Evolutionary conservation across 2,329 filamentous ascomycete genomes (phyloP), one percentile per base, ranked within the genome.

Genomic region (Diaporthe batatas): DNA sequence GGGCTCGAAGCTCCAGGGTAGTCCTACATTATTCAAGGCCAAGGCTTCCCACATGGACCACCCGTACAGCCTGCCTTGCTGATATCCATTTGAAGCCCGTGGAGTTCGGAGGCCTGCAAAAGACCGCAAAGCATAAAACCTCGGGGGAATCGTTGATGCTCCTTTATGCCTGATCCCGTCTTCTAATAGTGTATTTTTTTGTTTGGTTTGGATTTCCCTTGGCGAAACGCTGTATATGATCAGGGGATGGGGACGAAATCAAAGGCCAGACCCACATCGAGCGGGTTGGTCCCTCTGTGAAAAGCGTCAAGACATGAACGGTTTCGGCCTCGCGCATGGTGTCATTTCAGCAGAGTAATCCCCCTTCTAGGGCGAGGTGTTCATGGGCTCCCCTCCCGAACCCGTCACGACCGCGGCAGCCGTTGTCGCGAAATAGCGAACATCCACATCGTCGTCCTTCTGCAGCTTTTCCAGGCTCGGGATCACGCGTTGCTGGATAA

Each of bases 361-460:
- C 88, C 86, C 90, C 90, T 83, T 88, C 86, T 90, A 91, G 85
- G 89, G 89, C 81, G 88, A 90, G 78, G 89, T 91, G 84, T 90
- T 90, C 89, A 91, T 91, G 47, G 89, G 89, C 78, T 91, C 89
- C 73, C 88, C 88, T 72, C 85, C 84, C 70, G 82, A 79, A 76
- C 86, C 87, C 64, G 84, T 84, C 72, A 88, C 87, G 68, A 84
- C 85, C 82, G 89, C 91, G 74, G 93, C 92, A 64, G 96, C 96
- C 76, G 94, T 97, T 75, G 95, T 97, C 76, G 96, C 96, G 85
- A 98, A 99, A 87, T 96, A 99, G 83, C 96, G 91, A 80, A 99
- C 96, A 85, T 99, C 96, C 78, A 98, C 96, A 85, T 99, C 96
- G 77, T 97, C 94, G 81, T 99, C 96, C 85, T 96, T 93, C 87